A percentile compares a stretch with the other conserved stretches of the same genome.
These are phyloP conservation scores for Effrenium voratum DNA, from an alignment of 73 alveolate species.

Conservation along the genomic window DNA sequence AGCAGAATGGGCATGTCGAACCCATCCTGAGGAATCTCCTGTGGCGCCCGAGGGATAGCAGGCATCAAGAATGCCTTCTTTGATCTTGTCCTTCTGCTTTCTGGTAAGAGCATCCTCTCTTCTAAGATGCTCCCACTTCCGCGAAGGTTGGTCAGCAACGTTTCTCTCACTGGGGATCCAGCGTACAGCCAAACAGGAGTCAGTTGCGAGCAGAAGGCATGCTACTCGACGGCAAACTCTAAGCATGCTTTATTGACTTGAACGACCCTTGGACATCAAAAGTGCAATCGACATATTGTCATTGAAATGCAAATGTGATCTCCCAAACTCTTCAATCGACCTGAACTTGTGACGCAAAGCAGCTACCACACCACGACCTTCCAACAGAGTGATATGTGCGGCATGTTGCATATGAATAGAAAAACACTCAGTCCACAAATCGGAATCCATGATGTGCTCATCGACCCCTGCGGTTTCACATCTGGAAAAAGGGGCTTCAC, in stretches of 20 bases:
- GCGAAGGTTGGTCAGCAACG: background rate
- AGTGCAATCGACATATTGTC: background rate
- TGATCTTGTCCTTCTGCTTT: background rate
- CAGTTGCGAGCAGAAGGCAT: background rate
- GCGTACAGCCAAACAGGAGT: background rate
- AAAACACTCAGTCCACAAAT: background rate
- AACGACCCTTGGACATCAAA: background rate
- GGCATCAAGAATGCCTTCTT: background rate
- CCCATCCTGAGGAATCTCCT: background rate
- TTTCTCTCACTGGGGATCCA: constrained; percentile 39
- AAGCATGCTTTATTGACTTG: background rate
- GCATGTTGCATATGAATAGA: background rate
- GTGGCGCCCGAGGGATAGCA: background rate
- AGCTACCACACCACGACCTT: background rate
- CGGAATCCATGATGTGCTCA: background rate
- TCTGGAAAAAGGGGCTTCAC: background rate
- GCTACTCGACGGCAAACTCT: constrained; percentile 8
- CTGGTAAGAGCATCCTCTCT: background rate
- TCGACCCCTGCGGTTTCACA: background rate
- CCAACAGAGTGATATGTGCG: background rate
- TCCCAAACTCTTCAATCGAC: background rate
- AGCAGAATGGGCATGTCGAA: background rate
- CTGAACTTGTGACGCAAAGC: background rate
- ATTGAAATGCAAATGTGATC: background rate
- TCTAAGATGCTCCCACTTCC: constrained; percentile 33